Evolutionary conservation across 1,284 basidiomycete genomes (phyloP), one percentile per base, ranked within the genome.

Genomic region (Porodaedalea pini): DNA sequence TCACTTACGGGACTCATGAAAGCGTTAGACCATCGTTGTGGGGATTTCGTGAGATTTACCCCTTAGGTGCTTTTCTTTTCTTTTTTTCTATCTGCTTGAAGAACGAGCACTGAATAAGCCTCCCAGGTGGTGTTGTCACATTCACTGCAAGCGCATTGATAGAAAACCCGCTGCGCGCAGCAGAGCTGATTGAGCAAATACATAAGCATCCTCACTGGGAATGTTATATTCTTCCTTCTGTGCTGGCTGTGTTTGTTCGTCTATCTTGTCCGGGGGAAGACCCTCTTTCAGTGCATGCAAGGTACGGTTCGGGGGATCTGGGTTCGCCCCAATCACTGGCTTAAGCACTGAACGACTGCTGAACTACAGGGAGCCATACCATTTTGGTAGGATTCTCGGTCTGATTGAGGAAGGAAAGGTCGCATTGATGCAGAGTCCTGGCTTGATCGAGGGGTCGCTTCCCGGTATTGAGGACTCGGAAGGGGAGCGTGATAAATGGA

Each of bases 11-110:
- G 0, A 79, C 81, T 10, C 79, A 86, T 66, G 66, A 77, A 37
- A 75, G 65, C 21, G 70, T 86, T 7, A 67, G 75, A 6, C 74
- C 73, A 7, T 66, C 72, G 4, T 68, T 73, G 29, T 88, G 85
- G 86, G 79, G 78, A 6, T 62, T 88, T 8, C 74, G 74, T 29
- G 82, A 84, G 63, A 78, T 90, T 13, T 88, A 79, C 66, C 82
- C 85, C 27, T 66, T 80, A 61, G 87, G 87, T 88, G 63, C 54
- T 13, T 37, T 32, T 32, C 70, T 65, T 50, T 10, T 13, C 8
- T 27, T 23, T 52, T 39, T 25, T 17, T 27, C 25, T 32, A 11
- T 55, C 11, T 39, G 13, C 11, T 13, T 27, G 23, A 17, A 29
- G 13, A 29, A 13, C 19, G 10, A 17, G 15, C 8, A 17, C 41